Base-by-base conservation (phyloP, 2,329 filamentous ascomycete genomes). In the Colletotrichum graminicola region DNA sequence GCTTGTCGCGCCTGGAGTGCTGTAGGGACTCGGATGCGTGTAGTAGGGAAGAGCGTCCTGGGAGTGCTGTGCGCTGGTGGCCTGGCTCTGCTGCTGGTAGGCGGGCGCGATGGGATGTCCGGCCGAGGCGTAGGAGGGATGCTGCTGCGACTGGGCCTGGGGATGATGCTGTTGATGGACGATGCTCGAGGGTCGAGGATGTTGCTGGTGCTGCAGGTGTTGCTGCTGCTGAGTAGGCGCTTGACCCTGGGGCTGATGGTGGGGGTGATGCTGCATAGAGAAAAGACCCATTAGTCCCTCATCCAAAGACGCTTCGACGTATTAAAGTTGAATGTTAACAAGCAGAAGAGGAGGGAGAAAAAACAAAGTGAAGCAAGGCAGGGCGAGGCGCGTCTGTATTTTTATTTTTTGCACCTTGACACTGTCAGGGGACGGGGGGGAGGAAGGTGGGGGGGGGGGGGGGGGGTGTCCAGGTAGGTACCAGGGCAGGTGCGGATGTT, bases 11-110 rank as follows among this genome's bases (percentile, higher is more conserved):
- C 92, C 94, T 76, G 93, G 91, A 66, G 93, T 92, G 83, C 92
- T 94, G 84, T 97, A 97, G 14, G 93, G 90, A 80, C 91, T 94
- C 74, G 93, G 89, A 79, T 96, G 93, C 70, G 92, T 89, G 79
- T 92, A 90, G 82, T 95, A 97, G 77, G 90, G 87, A 63, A 93
- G 84, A 76, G 77, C 81, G 71, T 97, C 93, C 78, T 90, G 89
- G 61, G 88, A 82, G 78, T 87, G 86, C 78, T 91, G 91, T 55
- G 87, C 87, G 78, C 85, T 89, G 69, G 87, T 84, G 32, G 88
- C 86, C 79, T 91, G 90, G 75, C 87, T 86, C 68, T 90, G 85
- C 74, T 90, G 88, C 74, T 92, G 89, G 82, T 96, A 96, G 77
- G 89, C 85, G 76, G 89, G 87, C 76, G 92, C 85, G 75, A 87